Conservation (phyloP, 768 basidiomycete genomes). For the Agaricus blazei region DNA sequence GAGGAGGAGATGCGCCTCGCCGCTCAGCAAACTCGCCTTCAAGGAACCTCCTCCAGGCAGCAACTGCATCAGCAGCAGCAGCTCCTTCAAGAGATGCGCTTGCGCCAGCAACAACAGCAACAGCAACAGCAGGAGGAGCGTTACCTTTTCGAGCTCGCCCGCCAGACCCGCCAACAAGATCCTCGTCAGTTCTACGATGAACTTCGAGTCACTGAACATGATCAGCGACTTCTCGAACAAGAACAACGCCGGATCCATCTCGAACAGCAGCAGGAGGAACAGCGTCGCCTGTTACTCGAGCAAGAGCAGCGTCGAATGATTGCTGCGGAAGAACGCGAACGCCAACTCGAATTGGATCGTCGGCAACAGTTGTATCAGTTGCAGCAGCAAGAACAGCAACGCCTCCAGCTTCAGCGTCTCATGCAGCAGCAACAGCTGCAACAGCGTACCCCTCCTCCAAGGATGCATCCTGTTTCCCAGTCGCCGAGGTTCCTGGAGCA, state of each 20-base stretch:
- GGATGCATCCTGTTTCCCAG: slow-evolving; percentile 69
- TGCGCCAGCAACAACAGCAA: slow-evolving; percentile 19
- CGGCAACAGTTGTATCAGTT: slow-evolving; percentile 19
- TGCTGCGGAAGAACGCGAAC: slow-evolving; percentile 13
- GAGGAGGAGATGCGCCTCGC: slow-evolving; percentile 78
- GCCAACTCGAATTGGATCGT: slow-evolving; percentile 14
- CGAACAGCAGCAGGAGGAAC: slow-evolving; percentile 1
- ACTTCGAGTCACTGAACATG: slow-evolving; percentile 3
- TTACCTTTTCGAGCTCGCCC: slow-evolving; percentile 3
- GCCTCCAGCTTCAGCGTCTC: slow-evolving; percentile 44
- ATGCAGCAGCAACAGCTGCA: slow-evolving; percentile 45
- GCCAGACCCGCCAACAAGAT: background rate
- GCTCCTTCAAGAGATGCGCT: slow-evolving; percentile 19
- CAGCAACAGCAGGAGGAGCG: slow-evolving; percentile 20
- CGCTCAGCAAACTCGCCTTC: slow-evolving; percentile 34
- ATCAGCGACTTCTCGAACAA: slow-evolving; percentile 7
- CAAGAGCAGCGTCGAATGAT: slow-evolving; percentile 2
- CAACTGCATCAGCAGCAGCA: slow-evolving; percentile 15
- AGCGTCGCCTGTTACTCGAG: background rate
- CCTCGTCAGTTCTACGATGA: slow-evolving; percentile 6
- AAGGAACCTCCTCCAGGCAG: slow-evolving; percentile 9
- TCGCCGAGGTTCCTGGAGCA: slow-evolving; percentile 79
- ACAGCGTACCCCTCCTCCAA: slow-evolving; percentile 62
- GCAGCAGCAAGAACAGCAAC: slow-evolving; percentile 40
- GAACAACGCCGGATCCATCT: background rate